Conservation (phyloP, 768 basidiomycete species). For the Leccinum arenicola region DNA sequence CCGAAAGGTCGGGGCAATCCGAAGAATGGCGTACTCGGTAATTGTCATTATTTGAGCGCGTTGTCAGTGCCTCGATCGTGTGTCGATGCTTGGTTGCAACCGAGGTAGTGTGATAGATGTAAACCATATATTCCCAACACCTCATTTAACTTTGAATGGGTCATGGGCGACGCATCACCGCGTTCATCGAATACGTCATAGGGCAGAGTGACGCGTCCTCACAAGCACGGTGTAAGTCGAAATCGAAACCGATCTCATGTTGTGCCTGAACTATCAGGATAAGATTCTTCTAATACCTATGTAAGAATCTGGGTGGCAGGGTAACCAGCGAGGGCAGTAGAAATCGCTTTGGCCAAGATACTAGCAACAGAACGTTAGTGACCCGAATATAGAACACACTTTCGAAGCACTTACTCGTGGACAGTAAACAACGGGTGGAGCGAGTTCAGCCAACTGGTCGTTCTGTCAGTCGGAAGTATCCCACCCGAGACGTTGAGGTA, state of each 20-base stretch:
- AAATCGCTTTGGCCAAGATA: constrained; percentile 49
- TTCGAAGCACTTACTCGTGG: constrained; percentile 45
- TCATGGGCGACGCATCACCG: not conserved
- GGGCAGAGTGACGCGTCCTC: not conserved
- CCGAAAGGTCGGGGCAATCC: too few relatives aligned
- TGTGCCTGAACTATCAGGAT: not conserved
- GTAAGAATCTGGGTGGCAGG: constrained; percentile 5
- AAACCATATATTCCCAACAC: not conserved
- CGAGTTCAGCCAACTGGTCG: constrained; percentile 54
- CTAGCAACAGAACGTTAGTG: constrained; percentile 27
- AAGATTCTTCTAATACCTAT: constrained; percentile 4
- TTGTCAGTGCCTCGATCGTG: not conserved
- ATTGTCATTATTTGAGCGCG: constrained; percentile 34
- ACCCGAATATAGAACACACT: not conserved
- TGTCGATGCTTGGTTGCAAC: not conserved
- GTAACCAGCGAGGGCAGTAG: constrained; percentile 42
- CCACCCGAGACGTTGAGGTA: not conserved
- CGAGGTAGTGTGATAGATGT: not conserved
- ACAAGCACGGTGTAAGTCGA: too few relatives aligned
- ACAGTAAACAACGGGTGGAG: constrained; percentile 63
- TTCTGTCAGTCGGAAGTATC: not conserved
- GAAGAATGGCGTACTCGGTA: constrained; percentile 30
- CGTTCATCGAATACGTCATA: constrained; percentile 3
- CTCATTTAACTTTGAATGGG: not conserved
- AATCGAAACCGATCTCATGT: not conserved